Conservation (phyloP, 2,329 filamentous ascomycete genomes). For the Seiridium unicorne region DNA sequence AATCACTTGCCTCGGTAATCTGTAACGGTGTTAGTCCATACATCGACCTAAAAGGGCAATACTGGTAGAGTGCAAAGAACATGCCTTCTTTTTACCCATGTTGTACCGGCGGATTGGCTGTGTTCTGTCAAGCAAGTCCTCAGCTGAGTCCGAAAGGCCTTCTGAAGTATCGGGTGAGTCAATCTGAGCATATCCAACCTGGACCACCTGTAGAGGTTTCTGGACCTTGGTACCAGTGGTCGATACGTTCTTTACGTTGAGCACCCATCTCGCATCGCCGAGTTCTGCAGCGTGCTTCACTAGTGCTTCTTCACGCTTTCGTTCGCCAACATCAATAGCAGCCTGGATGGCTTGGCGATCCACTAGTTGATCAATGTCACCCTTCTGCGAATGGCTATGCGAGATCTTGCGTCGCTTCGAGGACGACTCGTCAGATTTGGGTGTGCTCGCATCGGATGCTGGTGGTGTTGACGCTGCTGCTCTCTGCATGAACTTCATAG, state of each 20-base stretch:
- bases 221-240: constrained; percentile 27
- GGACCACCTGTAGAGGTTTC: constrained; percentile 55
- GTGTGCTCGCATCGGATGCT: constrained; percentile 40
- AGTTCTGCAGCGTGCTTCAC: constrained; percentile 60
- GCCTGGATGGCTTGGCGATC: constrained; percentile 61
- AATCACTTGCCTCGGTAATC: constrained; percentile 29
- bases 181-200: constrained; percentile 52
- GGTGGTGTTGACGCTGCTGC: constrained; percentile 57
- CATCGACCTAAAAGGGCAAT: neutral
- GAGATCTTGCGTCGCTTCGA: constrained; percentile 63
- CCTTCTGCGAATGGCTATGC: constrained; percentile 29
- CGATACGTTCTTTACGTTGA: constrained; percentile 49
- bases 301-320: constrained; percentile 59
- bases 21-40: constrained; percentile 33
- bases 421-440: constrained; percentile 45
- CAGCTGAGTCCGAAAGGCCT: constrained; percentile 17
- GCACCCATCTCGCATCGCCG: constrained; percentile 74
- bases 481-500: constrained; percentile 98
- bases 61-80: constrained; percentile 2
- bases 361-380: constrained; percentile 42
- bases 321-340: constrained; percentile 65
- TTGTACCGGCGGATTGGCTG: constrained; percentile 27
- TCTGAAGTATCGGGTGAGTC: constrained; percentile 23
- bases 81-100: constrained; percentile 28
- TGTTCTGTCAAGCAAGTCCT: constrained; percentile 12